phyloP scores from a whole-genome alignment of 257 asterid genomes.

The Catharanthus roseus region DNA sequence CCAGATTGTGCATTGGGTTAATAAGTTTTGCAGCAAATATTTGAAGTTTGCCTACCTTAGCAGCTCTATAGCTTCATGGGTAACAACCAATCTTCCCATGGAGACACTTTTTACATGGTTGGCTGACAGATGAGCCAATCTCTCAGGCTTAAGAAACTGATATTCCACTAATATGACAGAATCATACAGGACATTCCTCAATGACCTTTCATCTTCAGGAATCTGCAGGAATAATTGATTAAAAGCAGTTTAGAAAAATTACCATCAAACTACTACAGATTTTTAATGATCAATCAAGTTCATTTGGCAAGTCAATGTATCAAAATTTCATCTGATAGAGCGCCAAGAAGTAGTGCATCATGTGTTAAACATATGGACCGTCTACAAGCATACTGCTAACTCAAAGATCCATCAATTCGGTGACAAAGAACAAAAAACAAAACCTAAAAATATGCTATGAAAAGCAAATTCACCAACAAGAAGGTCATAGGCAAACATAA shows the following conservation, averaged over 20 bases:
- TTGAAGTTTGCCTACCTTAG: conserved; percentile 34
- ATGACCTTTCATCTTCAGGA: conserved; percentile 30
- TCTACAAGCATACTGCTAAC: neutral
- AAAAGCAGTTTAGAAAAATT: neutral
- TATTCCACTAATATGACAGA: conserved; percentile 55
- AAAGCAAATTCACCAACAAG: neutral
- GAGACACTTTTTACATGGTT: conserved; percentile 37
- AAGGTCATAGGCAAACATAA: neutral
- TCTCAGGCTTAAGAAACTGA: conserved; percentile 50
- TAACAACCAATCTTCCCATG: conserved; percentile 49
- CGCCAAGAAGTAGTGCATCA: neutral
- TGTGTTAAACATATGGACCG: neutral
- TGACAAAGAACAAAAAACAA: neutral
- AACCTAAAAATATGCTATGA: neutral
- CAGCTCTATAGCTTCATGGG: conserved; percentile 46
- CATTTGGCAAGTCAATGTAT: neutral
- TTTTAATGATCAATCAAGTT: neutral
- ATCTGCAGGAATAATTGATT: conserved; percentile 35
- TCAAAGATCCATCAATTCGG: conserved; percentile 6
- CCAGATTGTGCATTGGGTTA: neutral
- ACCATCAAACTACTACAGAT: neutral
- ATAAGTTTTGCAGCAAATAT: neutral
- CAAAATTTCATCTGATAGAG: neutral
- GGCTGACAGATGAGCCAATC: conserved; percentile 41
- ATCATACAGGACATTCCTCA: conserved; percentile 50